A percentile compares a stretch with the other conserved stretches of the same genome.
These are phyloP conservation scores for Liquidambar formosana DNA, from an alignment of 164 flowering plant species.

Conservation along the genomic window DNA sequence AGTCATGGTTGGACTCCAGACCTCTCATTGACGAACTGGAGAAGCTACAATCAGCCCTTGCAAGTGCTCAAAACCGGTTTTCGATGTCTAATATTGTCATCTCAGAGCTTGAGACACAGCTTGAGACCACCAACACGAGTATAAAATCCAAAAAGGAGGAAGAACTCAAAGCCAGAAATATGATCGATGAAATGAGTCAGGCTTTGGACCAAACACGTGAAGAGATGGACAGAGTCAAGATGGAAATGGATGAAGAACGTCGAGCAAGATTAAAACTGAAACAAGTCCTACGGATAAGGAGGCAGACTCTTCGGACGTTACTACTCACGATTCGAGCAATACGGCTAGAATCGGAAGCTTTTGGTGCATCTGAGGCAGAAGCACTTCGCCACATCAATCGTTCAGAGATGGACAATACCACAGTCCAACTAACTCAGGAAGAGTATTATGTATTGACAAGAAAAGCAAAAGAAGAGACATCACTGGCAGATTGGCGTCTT, in stretches of 20 bases:
- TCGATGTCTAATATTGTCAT: slow-evolving; percentile 24
- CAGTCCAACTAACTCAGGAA: slow-evolving; percentile 33
- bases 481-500: slow-evolving; percentile 49
- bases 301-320: slow-evolving; percentile 39
- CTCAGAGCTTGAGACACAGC: slow-evolving; percentile 43
- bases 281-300: slow-evolving; percentile 32
- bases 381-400: slow-evolving; percentile 27
- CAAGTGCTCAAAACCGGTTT: slow-evolving; percentile 24
- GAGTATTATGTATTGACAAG: slow-evolving; percentile 37
- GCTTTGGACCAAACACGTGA: slow-evolving; percentile 28
- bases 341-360: slow-evolving; percentile 44
- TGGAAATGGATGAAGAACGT: slow-evolving; percentile 26
- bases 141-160: slow-evolving; percentile 32
- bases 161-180: slow-evolving; percentile 24
- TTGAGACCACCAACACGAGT: slow-evolving; percentile 23
- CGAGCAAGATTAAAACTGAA: slow-evolving; percentile 32
- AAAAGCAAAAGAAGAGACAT: slow-evolving; percentile 43
- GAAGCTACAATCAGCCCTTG: slow-evolving; percentile 34
- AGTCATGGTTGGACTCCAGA: slow-evolving; percentile 62
- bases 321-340: slow-evolving; percentile 43
- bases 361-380: slow-evolving; percentile 33
- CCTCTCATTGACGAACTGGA: slow-evolving; percentile 64
- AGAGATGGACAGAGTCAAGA: slow-evolving; percentile 33
- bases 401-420: slow-evolving; percentile 19
- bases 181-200: slow-evolving; percentile 23